Evolutionary conservation across 768 basidiomycete species (phyloP).

Genomic region (Mycena rosella): DNA sequence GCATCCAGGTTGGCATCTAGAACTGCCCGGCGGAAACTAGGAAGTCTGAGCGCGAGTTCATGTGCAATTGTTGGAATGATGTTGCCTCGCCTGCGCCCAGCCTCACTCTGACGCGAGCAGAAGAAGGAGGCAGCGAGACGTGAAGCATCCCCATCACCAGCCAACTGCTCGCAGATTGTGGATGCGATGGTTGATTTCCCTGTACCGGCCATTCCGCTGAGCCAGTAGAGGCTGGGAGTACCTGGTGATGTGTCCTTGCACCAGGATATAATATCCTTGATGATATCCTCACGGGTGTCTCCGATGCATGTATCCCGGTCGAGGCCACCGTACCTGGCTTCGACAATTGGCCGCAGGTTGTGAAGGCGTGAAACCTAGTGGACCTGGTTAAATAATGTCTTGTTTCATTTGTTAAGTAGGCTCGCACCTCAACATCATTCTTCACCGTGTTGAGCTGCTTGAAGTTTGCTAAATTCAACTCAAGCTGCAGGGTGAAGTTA

Average conservation of each 20-base stretch:
- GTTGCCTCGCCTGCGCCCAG: background rate
- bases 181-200: slow-evolving; percentile 43
- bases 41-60: slow-evolving; percentile 11
- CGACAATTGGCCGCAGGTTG: background rate
- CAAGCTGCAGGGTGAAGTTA: background rate
- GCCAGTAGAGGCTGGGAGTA: slow-evolving; percentile 40
- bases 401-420: background rate
- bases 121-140: slow-evolving; percentile 52
- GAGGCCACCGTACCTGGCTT: background rate
- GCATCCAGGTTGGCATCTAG: background rate
- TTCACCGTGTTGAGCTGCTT: background rate
- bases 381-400: background rate
- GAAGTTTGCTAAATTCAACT: slow-evolving; percentile 10
- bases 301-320: background rate
- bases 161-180: slow-evolving; percentile 33
- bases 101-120: slow-evolving; percentile 21
- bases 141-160: slow-evolving; percentile 54
- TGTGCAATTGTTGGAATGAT: slow-evolving; percentile 10
- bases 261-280: background rate
- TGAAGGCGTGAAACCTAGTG: background rate
- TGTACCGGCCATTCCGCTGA: no score
- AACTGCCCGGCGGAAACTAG: background rate
- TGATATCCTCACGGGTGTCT: background rate
- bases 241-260: background rate
- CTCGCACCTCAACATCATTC: slow-evolving; percentile 7